A percentile compares a stretch with the other conserved stretches of the same genome.
Conservation (phyloP, 345 rosid genomes). For the Combretum micranthum region DNA sequence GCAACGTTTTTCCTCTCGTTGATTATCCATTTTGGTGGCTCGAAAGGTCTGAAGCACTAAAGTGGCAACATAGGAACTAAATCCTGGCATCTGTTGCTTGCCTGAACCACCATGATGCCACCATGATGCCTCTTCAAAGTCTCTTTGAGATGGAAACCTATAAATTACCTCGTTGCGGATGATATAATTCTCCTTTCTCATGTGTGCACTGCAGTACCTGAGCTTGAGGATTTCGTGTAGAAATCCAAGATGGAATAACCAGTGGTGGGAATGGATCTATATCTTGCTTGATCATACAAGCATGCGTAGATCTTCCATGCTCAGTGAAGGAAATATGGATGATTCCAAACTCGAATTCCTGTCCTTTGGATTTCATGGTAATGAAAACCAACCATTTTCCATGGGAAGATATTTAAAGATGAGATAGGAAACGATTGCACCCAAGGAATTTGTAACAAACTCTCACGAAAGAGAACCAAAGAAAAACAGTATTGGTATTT, state of each 20-base stretch:
- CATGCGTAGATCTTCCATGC: conserved; percentile 43
- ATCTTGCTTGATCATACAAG: conserved; percentile 46
- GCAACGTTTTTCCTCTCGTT: conserved; percentile 36
- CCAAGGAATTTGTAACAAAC: neutral
- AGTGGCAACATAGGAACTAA: conserved; percentile 50
- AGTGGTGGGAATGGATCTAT: conserved; percentile 35
- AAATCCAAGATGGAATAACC: conserved; percentile 59
- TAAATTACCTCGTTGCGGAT: conserved; percentile 64
- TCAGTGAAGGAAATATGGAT: conserved; percentile 29
- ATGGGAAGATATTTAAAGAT: conserved; percentile 20
- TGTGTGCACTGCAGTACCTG: conserved; percentile 28
- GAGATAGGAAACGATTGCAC: neutral
- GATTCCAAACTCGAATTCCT: conserved; percentile 30
- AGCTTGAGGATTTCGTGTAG: conserved; percentile 46
- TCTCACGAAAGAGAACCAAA: neutral
- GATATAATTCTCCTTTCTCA: conserved; percentile 44
- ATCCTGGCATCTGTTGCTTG: conserved; percentile 41
- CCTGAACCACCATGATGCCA: conserved; percentile 45
- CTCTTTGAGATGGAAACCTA: conserved; percentile 40
- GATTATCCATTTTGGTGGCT: conserved; percentile 1
- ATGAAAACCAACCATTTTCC: conserved; percentile 47
- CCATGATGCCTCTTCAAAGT: conserved; percentile 20
- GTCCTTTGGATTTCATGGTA: conserved; percentile 32
- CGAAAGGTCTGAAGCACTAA: conserved; percentile 51
- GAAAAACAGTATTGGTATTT: too few species aligned